Evolutionary conservation across 164 flowering plant genomes (phyloP).

Genomic region (Annona squamosa): DNA sequence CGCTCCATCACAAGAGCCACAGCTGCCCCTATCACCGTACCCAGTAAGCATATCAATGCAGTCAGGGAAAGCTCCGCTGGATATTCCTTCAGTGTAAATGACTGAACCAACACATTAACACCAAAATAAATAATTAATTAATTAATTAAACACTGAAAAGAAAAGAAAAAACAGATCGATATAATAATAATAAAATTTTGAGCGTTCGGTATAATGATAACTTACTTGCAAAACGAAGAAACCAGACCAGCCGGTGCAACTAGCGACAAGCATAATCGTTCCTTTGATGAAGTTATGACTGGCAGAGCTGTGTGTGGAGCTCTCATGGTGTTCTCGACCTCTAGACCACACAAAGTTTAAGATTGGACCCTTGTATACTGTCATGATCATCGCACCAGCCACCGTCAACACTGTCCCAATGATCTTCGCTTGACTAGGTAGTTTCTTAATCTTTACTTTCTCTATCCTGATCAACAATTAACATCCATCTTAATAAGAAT

Average conservation of each 20-base stretch:
- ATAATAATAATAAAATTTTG: not conserved
- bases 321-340: conserved; percentile 18
- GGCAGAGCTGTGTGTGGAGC: conserved; percentile 3
- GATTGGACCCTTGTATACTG: conserved; percentile 79
- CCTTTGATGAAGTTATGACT: conserved; percentile 47
- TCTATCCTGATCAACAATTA: conserved; percentile 45
- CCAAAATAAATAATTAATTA: not conserved
- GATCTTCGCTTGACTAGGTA: conserved; percentile 59
- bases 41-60: conserved; percentile 59
- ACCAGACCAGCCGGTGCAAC: conserved; percentile 58
- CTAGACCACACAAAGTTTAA: conserved; percentile 29
- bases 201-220: not conserved
- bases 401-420: conserved; percentile 60
- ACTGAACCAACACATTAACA: conserved; percentile 26
- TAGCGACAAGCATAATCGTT: conserved; percentile 47
- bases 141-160: conserved; percentile 30
- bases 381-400: conserved; percentile 83
- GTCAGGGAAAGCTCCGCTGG: conserved; percentile 84
- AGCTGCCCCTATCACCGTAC: conserved; percentile 47
- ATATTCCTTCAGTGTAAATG: conserved; percentile 58
- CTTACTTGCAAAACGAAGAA: conserved; percentile 76
- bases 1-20: conserved; percentile 61
- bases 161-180: conserved; percentile 30
- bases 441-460: conserved; percentile 47
- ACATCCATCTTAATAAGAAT: not conserved